Percentiles rank a stretch among this genome's conserved stretches.
phyloP scores from a whole-genome alignment of 2,329 filamentous ascomycete genomes.

The Aspergillus hiratsukae region DNA sequence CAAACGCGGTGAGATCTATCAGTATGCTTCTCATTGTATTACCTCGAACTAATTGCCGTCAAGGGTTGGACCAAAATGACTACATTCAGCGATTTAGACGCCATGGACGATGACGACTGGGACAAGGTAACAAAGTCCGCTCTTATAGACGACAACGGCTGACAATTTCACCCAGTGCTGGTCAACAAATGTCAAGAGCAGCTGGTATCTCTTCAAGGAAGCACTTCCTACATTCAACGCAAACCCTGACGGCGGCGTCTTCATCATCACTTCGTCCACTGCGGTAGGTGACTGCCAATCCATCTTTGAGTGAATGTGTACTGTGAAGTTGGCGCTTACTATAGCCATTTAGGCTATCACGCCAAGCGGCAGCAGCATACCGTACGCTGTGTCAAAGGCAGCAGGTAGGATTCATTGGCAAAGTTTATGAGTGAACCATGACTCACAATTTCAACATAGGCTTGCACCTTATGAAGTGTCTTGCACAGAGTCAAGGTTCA shows the following conservation, averaged over 20 bases:
- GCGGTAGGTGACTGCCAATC: constrained; percentile 41
- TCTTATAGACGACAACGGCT: background rate
- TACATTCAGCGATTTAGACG: constrained; percentile 54
- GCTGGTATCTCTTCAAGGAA: constrained; percentile 51
- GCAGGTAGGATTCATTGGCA: constrained; percentile 47
- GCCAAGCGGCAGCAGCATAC: constrained; percentile 56
- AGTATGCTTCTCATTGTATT: background rate
- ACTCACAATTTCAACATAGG: constrained; percentile 30
- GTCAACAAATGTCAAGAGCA: constrained; percentile 58
- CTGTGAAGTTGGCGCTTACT: constrained; percentile 12
- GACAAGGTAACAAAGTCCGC: constrained; percentile 46
- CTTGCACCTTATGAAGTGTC: constrained; percentile 61
- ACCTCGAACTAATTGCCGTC: background rate
- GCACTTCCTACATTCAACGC: constrained; percentile 56
- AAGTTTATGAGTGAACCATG: background rate
- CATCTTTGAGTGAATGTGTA: constrained; percentile 3
- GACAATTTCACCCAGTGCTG: constrained; percentile 45
- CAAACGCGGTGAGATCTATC: constrained; percentile 57
- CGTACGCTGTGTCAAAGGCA: constrained; percentile 74
- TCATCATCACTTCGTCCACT: constrained; percentile 60
- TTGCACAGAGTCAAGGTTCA: constrained; percentile 58
- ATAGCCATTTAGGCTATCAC: constrained; percentile 40
- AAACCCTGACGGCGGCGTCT: constrained; percentile 59
- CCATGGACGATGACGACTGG: constrained; percentile 59
- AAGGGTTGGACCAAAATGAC: constrained; percentile 61